Evolutionary conservation across 305 asterid species (phyloP), one percentile per base, ranked within the genome.

Genomic region (Solanum chacoense): DNA sequence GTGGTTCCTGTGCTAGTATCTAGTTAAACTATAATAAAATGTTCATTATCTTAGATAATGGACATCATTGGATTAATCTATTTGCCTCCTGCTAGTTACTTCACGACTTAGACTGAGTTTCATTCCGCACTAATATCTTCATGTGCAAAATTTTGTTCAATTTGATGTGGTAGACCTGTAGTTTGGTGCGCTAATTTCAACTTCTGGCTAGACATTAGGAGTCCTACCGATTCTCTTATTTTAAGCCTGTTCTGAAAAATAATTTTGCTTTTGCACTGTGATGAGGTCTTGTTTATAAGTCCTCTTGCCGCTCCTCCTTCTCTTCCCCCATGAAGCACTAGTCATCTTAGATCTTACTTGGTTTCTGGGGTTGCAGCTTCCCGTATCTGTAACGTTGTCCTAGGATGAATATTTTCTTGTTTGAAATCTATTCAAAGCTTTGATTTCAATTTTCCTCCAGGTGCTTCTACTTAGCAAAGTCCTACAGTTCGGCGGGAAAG

Each of bases 401-500:
- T 50, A 59, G 84, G 40, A 42, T 78, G 65, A 88, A 81, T 81
- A 74, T 85, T 74, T 42, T 31, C n/a, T 87, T 83, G 37, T 71
- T 65, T 59, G 76, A 35, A 45, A 88, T 71, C 73, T 24, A 89
- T 89, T 74, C 71, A 90, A 67, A 72, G 32, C 37, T 83, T 88
- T 80, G 86, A 88, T 71, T 40, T 80, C 85, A 81, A 88, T 90
- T 87, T 92, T 78, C 72, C 65, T 90, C 85, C 95, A 97, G 99
- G 94, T 97, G 99, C 93, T 97, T 97, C 93, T 97, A 96, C 96
- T 90, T 97, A 90, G 99, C 98, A 79, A 95, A 94, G 89, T 97
- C 99, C 86, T 97, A 97, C 91, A 96, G 99, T 94, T 93, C 92
- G 89, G 98, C 98, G 88, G 99, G 98, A 84, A 97, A 96, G 94